Conservation (phyloP, 2,329 filamentous ascomycete genomes). For the Aspergillus flavus region DNA sequence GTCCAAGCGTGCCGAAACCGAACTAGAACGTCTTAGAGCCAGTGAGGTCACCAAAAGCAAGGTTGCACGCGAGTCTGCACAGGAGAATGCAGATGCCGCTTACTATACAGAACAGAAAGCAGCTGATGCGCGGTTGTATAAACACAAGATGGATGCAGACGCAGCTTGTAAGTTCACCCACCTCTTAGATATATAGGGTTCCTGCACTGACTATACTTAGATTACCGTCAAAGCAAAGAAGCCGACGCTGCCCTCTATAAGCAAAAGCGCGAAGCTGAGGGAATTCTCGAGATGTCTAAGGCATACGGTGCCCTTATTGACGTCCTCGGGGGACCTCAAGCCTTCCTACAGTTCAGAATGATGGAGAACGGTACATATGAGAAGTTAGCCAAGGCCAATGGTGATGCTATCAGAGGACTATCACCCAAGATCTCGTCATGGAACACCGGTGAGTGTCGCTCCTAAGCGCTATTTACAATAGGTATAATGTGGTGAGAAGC, state of each 20-base stretch:
- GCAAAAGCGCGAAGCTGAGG: slow-evolving; percentile 74
- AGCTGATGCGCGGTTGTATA: slow-evolving; percentile 54
- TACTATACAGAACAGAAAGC: slow-evolving; percentile 54
- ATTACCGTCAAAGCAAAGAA: slow-evolving; percentile 34
- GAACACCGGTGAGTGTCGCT: slow-evolving; percentile 64
- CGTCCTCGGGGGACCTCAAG: slow-evolving; percentile 76
- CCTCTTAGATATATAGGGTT: not conserved
- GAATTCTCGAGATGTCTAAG: slow-evolving; percentile 73
- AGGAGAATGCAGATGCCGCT: slow-evolving; percentile 51
- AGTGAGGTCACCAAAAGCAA: slow-evolving; percentile 75
- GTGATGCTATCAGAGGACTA: slow-evolving; percentile 71
- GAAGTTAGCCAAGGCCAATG: slow-evolving; percentile 77
- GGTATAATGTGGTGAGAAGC: not conserved
- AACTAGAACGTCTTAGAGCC: slow-evolving; percentile 78
- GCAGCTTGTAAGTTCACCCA: slow-evolving; percentile 31
- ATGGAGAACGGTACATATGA: slow-evolving; percentile 80
- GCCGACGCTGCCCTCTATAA: slow-evolving; percentile 49
- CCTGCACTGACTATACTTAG: slow-evolving; percentile 15
- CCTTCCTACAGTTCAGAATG: slow-evolving; percentile 84
- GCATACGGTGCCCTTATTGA: slow-evolving; percentile 73
- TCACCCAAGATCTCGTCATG: slow-evolving; percentile 89
- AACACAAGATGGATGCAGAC: slow-evolving; percentile 44
- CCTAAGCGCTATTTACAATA: not conserved
- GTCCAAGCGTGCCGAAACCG: slow-evolving; percentile 73
- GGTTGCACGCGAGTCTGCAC: slow-evolving; percentile 49